These are phyloP conservation scores for Globisporangium iwayamae DNA, from an alignment of 352 stramenopile genomes.

Conservation along the genomic window DNA sequence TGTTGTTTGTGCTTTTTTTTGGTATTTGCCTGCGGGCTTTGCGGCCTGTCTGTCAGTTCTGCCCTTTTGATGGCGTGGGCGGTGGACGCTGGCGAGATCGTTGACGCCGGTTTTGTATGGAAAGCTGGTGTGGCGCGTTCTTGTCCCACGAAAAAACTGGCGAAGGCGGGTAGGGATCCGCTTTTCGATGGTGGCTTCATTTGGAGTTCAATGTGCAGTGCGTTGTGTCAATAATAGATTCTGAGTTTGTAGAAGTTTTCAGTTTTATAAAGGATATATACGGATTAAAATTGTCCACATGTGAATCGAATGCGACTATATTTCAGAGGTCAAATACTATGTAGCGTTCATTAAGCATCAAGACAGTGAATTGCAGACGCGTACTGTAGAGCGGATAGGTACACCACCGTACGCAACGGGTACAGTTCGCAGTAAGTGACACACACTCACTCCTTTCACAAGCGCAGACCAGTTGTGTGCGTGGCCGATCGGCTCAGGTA, in stretches of 20 bases:
- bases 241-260: not conserved
- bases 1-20: conserved; percentile 10
- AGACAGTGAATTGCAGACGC: not conserved
- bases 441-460: conserved; percentile 11
- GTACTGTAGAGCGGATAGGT: conserved; percentile 2
- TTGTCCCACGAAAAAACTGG: conserved; percentile 6
- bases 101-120: not conserved
- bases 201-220: not conserved
- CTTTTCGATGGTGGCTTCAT: conserved; percentile 9
- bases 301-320: not conserved
- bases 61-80: conserved; percentile 1
- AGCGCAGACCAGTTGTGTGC: not conserved
- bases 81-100: not conserved
- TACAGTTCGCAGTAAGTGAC: conserved; percentile 3
- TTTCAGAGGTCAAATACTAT: not conserved
- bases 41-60: conserved; percentile 6
- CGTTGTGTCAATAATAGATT: not conserved
- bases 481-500: not conserved
- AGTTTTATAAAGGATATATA: not conserved
- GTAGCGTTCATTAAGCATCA: not conserved
- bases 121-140: conserved; percentile 3
- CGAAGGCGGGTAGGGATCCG: not conserved
- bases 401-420: not conserved
- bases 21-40: not conserved
- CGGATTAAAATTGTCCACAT: not conserved